These are phyloP conservation scores for Arctium minus DNA, from an alignment of 129 eudicot genomes.

Conservation along the genomic window DNA sequence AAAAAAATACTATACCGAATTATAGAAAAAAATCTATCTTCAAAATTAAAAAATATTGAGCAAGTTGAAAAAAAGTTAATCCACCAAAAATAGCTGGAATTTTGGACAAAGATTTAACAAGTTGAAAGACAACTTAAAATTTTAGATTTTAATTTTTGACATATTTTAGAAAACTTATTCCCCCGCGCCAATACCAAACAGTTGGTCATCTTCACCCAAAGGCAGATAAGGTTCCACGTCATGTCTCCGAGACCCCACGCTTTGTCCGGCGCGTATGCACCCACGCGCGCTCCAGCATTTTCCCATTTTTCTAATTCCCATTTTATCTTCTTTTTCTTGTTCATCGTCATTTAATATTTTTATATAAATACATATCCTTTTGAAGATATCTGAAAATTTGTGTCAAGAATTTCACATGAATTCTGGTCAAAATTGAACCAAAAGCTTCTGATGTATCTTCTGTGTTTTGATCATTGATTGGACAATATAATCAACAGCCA, in stretches of 20 bases:
- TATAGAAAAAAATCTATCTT: too few species aligned
- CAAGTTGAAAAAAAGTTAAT: too few species aligned
- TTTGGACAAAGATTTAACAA: too few species aligned
- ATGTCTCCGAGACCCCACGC: not conserved
- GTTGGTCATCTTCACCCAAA: not conserved
- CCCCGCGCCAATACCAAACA: not conserved
- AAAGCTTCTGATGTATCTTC: not conserved
- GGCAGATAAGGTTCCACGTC: constrained; percentile 12
- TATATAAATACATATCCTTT: not conserved
- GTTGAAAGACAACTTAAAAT: too few species aligned
- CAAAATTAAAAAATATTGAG: too few species aligned
- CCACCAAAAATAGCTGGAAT: too few species aligned
- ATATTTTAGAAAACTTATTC: too few species aligned
- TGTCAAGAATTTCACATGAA: not conserved
- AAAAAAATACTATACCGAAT: too few species aligned
- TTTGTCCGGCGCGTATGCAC: not conserved
- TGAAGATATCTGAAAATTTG: not conserved
- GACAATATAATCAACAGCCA: not conserved
- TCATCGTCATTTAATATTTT: not conserved
- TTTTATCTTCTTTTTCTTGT: not conserved
- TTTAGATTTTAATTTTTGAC: too few species aligned
- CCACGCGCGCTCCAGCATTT: not conserved
- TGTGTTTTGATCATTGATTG: constrained; percentile 7
- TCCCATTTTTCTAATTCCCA: not conserved
- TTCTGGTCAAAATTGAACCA: constrained; percentile 3